phyloP scores from a whole-genome alignment of 2,329 filamentous ascomycete genomes.

The Pseudocercospora cruenta region DNA sequence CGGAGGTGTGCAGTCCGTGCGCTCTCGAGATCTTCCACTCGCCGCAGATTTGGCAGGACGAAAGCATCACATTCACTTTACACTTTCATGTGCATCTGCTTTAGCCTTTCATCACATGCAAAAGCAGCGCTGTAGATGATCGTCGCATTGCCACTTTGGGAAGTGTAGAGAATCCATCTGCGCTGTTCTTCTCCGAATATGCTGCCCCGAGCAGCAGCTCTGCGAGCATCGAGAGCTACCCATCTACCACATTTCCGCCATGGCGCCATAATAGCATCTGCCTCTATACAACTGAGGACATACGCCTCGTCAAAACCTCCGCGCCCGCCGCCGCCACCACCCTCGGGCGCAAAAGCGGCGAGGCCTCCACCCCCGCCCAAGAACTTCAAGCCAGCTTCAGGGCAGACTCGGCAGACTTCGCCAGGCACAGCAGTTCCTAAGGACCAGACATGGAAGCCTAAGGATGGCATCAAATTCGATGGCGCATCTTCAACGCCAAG shows the following conservation, averaged over 20 bases:
- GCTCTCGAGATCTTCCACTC: neutral
- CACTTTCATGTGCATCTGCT: conserved; percentile 1
- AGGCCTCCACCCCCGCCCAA: conserved; percentile 26
- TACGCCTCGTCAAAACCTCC: conserved; percentile 27
- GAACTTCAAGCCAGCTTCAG: conserved; percentile 26
- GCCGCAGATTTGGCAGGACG: neutral
- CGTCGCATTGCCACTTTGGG: neutral
- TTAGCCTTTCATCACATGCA: conserved; percentile 5
- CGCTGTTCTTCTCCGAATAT: conserved; percentile 23
- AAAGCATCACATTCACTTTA: neutral
- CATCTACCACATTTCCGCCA: conserved; percentile 24
- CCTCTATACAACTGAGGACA: conserved; percentile 31
- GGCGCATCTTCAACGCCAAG: conserved; percentile 28
- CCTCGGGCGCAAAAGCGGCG: conserved; percentile 20
- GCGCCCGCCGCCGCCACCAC: conserved; percentile 21
- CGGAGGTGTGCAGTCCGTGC: conserved; percentile 4
- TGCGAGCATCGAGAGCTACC: conserved; percentile 30
- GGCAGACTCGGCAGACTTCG: conserved; percentile 37
- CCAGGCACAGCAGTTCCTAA: conserved; percentile 38
- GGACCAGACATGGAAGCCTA: conserved; percentile 47
- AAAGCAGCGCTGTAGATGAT: neutral
- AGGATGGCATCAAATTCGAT: conserved; percentile 45
- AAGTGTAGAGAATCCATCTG: neutral
- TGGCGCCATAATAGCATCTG: conserved; percentile 24
- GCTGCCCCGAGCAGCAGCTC: conserved; percentile 36